These are phyloP conservation scores for Monosporozyma servazzii DNA, from an alignment of 805 yeast genomes.

Conservation along the genomic window DNA sequence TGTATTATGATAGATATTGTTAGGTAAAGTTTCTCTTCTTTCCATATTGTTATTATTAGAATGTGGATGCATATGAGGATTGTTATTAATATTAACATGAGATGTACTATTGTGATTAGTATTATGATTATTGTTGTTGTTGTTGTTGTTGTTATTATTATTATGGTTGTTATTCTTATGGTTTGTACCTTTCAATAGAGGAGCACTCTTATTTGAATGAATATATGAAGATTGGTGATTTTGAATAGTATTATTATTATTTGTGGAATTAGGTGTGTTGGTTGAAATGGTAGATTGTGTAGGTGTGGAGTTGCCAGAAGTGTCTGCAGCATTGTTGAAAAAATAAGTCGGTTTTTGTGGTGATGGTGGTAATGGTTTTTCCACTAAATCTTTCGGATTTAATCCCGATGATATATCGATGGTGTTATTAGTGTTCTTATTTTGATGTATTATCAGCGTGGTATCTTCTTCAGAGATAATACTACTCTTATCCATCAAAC, in stretches of 20 bases:
- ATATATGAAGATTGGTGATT: slow-evolving; percentile 1
- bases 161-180: background rate
- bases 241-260: background rate
- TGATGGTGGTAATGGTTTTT: slow-evolving; percentile 3
- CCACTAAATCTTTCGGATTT: background rate
- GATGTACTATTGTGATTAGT: background rate
- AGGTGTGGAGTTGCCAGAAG: background rate
- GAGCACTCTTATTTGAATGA: slow-evolving; percentile 6
- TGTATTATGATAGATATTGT: background rate
- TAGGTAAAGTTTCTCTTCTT: background rate
- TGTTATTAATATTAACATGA: slow-evolving; percentile 1
- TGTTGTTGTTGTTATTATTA: too few species aligned
- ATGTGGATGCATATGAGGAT: background rate
- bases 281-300: background rate
- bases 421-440: background rate
- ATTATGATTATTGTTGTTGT: too few species aligned
- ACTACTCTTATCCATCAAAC: slow-evolving; percentile 5
- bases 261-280: background rate
- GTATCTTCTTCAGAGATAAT: slow-evolving; percentile 4
- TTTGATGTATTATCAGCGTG: slow-evolving; percentile 3
- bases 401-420: background rate
- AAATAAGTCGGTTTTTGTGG: slow-evolving; percentile 4
- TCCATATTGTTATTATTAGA: background rate
- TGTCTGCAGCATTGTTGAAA: background rate
- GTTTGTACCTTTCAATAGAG: slow-evolving; percentile 2